Evolutionary conservation across 768 basidiomycete species (phyloP).

Genomic region (Pulveroboletus sp.): DNA sequence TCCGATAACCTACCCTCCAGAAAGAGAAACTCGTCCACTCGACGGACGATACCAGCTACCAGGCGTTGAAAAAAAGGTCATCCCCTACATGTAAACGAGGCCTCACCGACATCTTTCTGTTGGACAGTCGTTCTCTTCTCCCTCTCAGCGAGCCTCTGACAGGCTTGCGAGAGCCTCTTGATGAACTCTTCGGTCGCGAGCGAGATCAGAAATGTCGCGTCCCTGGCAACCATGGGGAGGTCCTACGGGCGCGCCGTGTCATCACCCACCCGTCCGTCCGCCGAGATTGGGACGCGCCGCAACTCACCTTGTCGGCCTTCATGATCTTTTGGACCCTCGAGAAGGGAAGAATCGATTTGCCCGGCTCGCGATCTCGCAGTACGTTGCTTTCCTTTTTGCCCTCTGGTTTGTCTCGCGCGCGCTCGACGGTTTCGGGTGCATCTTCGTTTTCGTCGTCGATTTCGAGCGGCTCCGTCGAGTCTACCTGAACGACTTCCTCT

Average conservation of each 20-base stretch:
- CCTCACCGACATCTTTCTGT: slow-evolving; percentile 73
- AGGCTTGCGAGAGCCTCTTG: slow-evolving; percentile 65
- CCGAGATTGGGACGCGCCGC: too few species aligned
- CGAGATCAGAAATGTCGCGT: slow-evolving; percentile 75
- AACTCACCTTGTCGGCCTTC: slow-evolving; percentile 74
- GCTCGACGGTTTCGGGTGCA: slow-evolving; percentile 2
- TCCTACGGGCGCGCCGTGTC: slow-evolving; percentile 43
- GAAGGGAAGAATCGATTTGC: slow-evolving; percentile 73
- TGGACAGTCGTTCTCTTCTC: slow-evolving; percentile 76
- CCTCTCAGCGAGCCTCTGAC: slow-evolving; percentile 62
- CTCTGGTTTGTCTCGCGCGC: slow-evolving; percentile 10
- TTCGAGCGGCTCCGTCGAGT: slow-evolving; percentile 5
- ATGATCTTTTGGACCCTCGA: slow-evolving; percentile 79
- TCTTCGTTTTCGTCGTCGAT: slow-evolving; percentile 6
- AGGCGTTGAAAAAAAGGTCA: neutral
- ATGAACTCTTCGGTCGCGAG: slow-evolving; percentile 89
- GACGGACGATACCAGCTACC: slow-evolving; percentile 57
- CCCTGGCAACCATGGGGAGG: slow-evolving; percentile 68
- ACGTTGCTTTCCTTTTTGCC: slow-evolving; percentile 18
- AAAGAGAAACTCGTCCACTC: slow-evolving; percentile 73
- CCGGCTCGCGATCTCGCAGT: slow-evolving; percentile 39
- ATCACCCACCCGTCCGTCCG: too few species aligned
- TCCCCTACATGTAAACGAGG: neutral
- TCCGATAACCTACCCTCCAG: slow-evolving; percentile 53
- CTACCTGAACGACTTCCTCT: slow-evolving; percentile 6